Percentiles rank a stretch among this genome's conserved stretches.
Conservation (phyloP, 805 yeast species). For the Blastobotrys mokoenaii region DNA sequence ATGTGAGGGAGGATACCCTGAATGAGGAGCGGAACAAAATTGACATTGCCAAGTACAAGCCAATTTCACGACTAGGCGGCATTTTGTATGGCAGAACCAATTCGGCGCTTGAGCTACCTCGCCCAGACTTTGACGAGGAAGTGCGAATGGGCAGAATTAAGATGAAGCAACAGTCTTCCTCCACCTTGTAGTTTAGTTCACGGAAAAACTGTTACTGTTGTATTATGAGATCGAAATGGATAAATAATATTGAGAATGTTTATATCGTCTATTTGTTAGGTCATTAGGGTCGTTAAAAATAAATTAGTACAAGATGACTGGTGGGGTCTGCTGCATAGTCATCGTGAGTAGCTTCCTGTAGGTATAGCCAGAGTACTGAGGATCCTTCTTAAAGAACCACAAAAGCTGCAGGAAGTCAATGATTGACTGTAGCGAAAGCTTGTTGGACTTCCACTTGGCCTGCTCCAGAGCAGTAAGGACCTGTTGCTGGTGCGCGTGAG, state of each 20-base stretch:
- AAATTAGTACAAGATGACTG: slow-evolving; percentile 5
- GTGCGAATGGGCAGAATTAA: slow-evolving; percentile 12
- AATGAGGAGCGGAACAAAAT: slow-evolving; percentile 33
- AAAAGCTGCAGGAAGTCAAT: slow-evolving; percentile 1
- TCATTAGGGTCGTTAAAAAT: not conserved
- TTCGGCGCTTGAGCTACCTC: slow-evolving; percentile 38
- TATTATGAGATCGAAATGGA: too few relatives aligned
- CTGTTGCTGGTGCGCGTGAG: slow-evolving; percentile 1
- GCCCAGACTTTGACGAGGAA: slow-evolving; percentile 32
- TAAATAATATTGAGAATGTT: too few relatives aligned
- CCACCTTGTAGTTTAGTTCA: too few relatives aligned
- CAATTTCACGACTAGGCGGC: slow-evolving; percentile 50
- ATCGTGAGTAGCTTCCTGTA: slow-evolving; percentile 2
- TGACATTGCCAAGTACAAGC: slow-evolving; percentile 41
- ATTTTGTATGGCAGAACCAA: slow-evolving; percentile 37
- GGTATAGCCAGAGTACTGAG: not conserved
- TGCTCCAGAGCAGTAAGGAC: slow-evolving; percentile 5
- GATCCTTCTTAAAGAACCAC: slow-evolving; percentile 2
- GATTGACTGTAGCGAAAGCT: slow-evolving; percentile 1
- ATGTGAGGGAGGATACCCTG: slow-evolving; percentile 46
- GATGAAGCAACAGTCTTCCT: not conserved
- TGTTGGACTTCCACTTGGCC: not conserved
- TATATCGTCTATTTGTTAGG: too few relatives aligned
- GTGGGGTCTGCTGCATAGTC: slow-evolving; percentile 1
- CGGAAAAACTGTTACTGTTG: too few relatives aligned